These are phyloP conservation scores for Aphanomyces invadans DNA, from an alignment of 352 stramenopile genomes.

Conservation along the genomic window DNA sequence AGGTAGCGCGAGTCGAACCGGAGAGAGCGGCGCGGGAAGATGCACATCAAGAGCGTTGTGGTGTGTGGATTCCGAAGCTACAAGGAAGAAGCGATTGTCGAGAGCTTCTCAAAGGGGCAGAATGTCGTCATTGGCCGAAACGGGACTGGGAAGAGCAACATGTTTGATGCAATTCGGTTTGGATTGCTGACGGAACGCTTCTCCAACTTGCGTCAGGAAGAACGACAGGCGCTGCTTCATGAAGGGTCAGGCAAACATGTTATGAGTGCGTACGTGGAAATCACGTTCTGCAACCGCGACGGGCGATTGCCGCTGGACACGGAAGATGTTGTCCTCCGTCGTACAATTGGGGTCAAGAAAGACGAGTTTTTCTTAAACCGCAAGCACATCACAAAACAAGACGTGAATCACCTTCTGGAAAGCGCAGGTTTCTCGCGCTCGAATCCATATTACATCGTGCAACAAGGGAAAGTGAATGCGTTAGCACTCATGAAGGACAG, in stretches of 20 bases:
- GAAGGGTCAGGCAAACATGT: slow-evolving; percentile 92
- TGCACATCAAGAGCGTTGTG: slow-evolving; percentile 96
- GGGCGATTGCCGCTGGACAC: slow-evolving; percentile 88
- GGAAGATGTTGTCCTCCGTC: slow-evolving; percentile 92
- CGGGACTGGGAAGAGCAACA: slow-evolving; percentile 95
- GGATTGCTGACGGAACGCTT: slow-evolving; percentile 91
- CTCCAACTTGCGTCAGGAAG: slow-evolving; percentile 86
- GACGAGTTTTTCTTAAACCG: slow-evolving; percentile 99
- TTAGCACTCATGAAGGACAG: slow-evolving; percentile 97
- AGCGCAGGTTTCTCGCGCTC: slow-evolving; percentile 97
- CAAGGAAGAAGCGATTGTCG: slow-evolving; percentile 84
- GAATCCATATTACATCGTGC: slow-evolving; percentile 99
- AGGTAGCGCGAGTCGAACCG: too few relatives aligned
- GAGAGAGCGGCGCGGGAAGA: slow-evolving; percentile 32
- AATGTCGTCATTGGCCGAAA: slow-evolving; percentile 99
- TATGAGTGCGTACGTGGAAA: slow-evolving; percentile 97
- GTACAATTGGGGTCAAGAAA: slow-evolving; percentile 99
- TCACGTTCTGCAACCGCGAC: slow-evolving; percentile 99
- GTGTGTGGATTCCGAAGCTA: slow-evolving; percentile 94
- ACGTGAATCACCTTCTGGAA: slow-evolving; percentile 98
- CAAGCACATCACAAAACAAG: slow-evolving; percentile 96
- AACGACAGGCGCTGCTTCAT: slow-evolving; percentile 92
- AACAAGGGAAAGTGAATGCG: slow-evolving; percentile 99
- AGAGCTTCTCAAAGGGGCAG: slow-evolving; percentile 89
- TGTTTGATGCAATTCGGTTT: slow-evolving; percentile 99